phyloP scores from a whole-genome alignment of 2,329 filamentous ascomycete genomes.

The Rhynchosporium graminicola region DNA sequence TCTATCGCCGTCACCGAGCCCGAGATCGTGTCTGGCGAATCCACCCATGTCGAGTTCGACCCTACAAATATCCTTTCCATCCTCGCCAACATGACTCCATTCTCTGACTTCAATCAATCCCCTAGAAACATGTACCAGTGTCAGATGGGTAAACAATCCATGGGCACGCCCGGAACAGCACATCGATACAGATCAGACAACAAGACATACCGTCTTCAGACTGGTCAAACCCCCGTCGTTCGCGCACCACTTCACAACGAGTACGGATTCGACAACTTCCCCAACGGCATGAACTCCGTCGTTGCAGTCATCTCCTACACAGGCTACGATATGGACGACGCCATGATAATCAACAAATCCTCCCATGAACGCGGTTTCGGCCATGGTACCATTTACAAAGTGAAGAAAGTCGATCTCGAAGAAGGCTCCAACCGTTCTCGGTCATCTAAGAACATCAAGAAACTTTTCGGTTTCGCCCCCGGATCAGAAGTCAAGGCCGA shows the following conservation, averaged over 20 bases:
- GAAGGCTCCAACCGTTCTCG: constrained; percentile 70
- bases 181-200: constrained; percentile 90
- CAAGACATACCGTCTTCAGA: constrained; percentile 93
- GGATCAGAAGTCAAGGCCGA: constrained; percentile 66
- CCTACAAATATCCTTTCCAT: constrained; percentile 98
- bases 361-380: constrained; percentile 94
- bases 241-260: constrained; percentile 90
- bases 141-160: constrained; percentile 99
- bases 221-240: constrained; percentile 92
- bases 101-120: constrained; percentile 98
- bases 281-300: constrained; percentile 91
- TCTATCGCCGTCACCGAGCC: constrained; percentile 89
- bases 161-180: constrained; percentile 92
- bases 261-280: constrained; percentile 97
- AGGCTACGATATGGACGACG: constrained; percentile 99
- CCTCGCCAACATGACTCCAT: constrained; percentile 96
- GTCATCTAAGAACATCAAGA: constrained; percentile 68
- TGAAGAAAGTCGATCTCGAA: constrained; percentile 84
- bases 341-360: constrained; percentile 99
- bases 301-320: constrained; percentile 99
- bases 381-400: constrained; percentile 96
- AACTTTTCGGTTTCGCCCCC: constrained; percentile 90
- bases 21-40: constrained; percentile 84
- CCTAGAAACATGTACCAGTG: constrained; percentile 99
- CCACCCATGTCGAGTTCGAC: constrained; percentile 90